Base-by-base conservation (phyloP, 345 rosid genomes). In the Rhodomyrtus tomentosa region DNA sequence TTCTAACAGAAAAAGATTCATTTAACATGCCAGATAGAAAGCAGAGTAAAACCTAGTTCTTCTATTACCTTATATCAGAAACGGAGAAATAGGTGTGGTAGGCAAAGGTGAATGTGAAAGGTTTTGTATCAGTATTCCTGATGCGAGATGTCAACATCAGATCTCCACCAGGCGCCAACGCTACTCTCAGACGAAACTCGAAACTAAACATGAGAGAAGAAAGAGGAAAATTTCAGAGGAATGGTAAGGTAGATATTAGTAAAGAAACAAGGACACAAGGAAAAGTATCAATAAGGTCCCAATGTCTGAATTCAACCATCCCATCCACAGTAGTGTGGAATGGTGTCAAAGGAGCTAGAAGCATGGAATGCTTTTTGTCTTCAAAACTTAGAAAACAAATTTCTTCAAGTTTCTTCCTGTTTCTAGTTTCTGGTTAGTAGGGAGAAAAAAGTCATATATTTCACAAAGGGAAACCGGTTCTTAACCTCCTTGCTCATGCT, bases 1-100 rank as follows among this genome's bases (percentile, higher is more conserved):
- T 52, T 81, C 38, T 49, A 81, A 81, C 38, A 50, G 54, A 3
- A 27, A 48, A 38, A 49, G 82, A 50, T 49, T 81, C 56, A 68
- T 81, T 27, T 42, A n/a, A 27, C 55, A 50, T 15, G 48, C 55
- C 24, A 81, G 7, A 81, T 27, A 18, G 10, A 32, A 81, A 50
- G 55, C 7, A 52, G 56, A 80, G 38, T 25, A 56, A 20, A 22
- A 36, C 49, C 10, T 29, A 13, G 16, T 53, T 40, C 32, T 55
- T 24, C 29, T 18, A 53, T 84, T 86, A 96, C 99, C 97, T 95
- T 92, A 95, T 93, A 87, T 96, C 98, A n/a, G 99, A 95, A 85
- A 96, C 97, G 83, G 93, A 92, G 88, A 96, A 94, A 88, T 96
- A 96, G 83, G 98, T 94, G 88, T 96, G 98, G 89, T 96, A 96